phyloP scores from a whole-genome alignment of 2,329 filamentous ascomycete species.

The Xylaria sp. region DNA sequence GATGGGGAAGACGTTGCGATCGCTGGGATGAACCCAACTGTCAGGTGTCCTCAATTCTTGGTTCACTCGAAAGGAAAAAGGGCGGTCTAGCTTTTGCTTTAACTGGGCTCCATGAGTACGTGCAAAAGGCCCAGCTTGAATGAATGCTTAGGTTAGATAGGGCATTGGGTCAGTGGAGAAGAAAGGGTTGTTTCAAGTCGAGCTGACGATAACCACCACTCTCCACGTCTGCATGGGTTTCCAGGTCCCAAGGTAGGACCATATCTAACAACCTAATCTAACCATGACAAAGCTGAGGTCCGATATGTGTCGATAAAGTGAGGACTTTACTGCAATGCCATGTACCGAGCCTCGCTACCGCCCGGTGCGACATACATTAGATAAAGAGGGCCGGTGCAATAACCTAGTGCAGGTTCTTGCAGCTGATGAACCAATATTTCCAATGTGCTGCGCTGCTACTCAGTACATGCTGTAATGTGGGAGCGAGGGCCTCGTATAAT shows the following conservation, averaged over 20 bases:
- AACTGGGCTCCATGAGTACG: neutral
- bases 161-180: slow-evolving; percentile 12
- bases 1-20: neutral
- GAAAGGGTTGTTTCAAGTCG: slow-evolving; percentile 26
- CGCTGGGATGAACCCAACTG: neutral
- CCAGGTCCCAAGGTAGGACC: neutral
- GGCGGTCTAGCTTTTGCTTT: slow-evolving; percentile 17
- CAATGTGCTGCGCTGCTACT: neutral
- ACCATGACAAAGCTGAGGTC: neutral
- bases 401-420: slow-evolving; percentile 9
- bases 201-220: slow-evolving; percentile 22
- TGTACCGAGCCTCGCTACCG: slow-evolving; percentile 3
- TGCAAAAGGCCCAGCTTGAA: neutral
- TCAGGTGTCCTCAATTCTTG: neutral
- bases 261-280: neutral
- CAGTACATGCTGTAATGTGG: too few species aligned
- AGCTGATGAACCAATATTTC: slow-evolving; percentile 15
- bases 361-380: slow-evolving; percentile 5
- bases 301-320: neutral
- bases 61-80: slow-evolving; percentile 11
- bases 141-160: neutral
- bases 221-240: slow-evolving; percentile 14
- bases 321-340: neutral
- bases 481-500: slow-evolving; percentile 1
- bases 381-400: neutral